Evolutionary conservation across 148 eudicot genomes (phyloP).

Genomic region (Silene conica): DNA sequence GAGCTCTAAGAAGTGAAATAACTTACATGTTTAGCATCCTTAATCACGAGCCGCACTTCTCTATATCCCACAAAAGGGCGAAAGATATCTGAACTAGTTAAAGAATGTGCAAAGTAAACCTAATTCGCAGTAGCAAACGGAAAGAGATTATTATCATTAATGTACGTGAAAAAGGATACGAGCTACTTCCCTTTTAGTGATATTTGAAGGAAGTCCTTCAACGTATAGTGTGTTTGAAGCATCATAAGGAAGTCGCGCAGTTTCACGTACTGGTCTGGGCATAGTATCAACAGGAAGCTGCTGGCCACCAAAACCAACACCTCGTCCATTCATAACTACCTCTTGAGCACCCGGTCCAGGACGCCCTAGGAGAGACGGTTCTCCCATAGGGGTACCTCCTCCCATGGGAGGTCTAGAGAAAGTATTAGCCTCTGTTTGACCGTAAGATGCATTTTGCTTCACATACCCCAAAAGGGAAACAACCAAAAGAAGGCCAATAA

Average conservation of each 20-base stretch:
- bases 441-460: conserved; percentile 41
- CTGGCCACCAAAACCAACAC: conserved; percentile 36
- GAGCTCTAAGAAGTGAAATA: conserved; percentile 1
- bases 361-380: conserved; percentile 36
- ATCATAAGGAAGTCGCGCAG: conserved; percentile 58
- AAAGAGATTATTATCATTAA: not conserved
- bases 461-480: conserved; percentile 15
- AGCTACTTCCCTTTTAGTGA: conserved; percentile 71
- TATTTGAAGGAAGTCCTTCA: conserved; percentile 67
- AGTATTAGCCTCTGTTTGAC: conserved; percentile 38
- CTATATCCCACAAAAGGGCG: conserved; percentile 82
- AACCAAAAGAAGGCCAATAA: not conserved
- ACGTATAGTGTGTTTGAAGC: conserved; percentile 64
- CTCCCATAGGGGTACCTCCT: conserved; percentile 41
- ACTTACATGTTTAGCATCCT: conserved; percentile 74
- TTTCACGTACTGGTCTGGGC: conserved; percentile 39
- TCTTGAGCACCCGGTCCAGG: conserved; percentile 37
- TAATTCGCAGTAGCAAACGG: conserved; percentile 2
- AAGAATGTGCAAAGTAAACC: conserved; percentile 14
- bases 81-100: conserved; percentile 55
- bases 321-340: conserved; percentile 41
- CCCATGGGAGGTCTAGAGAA: conserved; percentile 36
- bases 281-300: conserved; percentile 39
- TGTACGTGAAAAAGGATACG: conserved; percentile 53
- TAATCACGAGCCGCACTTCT: conserved; percentile 71